Evolutionary conservation across 345 rosid species (phyloP).

Genomic region (Syzygium aromaticum): DNA sequence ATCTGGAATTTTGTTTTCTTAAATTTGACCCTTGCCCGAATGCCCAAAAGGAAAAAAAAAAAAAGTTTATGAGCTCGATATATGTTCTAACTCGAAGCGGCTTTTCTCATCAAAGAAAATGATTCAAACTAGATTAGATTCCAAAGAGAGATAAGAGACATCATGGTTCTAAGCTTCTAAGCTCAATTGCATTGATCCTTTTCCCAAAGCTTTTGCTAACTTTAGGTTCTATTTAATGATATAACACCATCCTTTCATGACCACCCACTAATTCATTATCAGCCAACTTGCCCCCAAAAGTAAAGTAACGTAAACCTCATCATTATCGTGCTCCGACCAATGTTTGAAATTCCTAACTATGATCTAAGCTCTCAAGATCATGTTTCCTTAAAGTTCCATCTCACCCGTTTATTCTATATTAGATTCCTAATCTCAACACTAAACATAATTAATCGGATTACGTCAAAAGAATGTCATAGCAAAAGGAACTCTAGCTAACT

Average conservation of each 20-base stretch:
- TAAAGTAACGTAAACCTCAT: not conserved
- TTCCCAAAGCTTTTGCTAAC: not conserved
- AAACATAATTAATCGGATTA: not conserved
- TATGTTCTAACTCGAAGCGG: not conserved
- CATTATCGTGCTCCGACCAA: not conserved
- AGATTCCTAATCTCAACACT: not conserved
- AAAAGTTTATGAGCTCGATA: not conserved
- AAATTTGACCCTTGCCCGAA: no score
- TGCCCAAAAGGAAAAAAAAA: no score
- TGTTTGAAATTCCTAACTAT: not conserved
- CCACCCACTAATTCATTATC: not conserved
- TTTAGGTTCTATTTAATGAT: not conserved
- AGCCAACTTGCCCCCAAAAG: not conserved
- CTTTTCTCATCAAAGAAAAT: not conserved
- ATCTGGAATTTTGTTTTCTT: no score
- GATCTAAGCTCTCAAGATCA: not conserved
- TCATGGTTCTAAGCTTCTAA: not conserved
- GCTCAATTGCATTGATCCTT: not conserved
- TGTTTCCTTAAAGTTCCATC: not conserved
- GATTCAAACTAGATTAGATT: not conserved
- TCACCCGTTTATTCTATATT: not conserved
- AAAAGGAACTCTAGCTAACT: not conserved
- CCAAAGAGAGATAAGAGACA: not conserved
- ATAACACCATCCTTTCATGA: not conserved
- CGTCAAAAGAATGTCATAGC: not conserved